A percentile compares a stretch with the other conserved stretches of the same genome.
Conservation (phyloP, 495 filamentous ascomycete species). For the Aspergillus bridgeri region DNA sequence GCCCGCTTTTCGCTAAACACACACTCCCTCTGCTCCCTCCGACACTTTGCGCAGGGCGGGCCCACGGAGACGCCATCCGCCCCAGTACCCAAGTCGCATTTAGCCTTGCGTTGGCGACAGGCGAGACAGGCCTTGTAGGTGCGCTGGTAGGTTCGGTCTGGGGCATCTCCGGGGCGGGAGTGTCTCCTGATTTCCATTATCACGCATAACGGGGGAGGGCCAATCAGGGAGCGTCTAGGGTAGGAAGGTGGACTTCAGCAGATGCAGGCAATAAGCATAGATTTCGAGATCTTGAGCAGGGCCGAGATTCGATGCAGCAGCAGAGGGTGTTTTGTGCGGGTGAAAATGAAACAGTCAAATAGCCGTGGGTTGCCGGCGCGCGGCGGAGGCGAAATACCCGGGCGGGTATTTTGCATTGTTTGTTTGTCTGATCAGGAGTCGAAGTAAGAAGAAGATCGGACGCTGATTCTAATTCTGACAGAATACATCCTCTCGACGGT, state of each 20-base stretch:
- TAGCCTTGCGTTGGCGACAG: constrained; percentile 48
- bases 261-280: background rate
- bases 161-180: constrained; percentile 23
- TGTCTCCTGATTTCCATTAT: constrained; percentile 40
- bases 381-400: background rate
- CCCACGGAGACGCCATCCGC: constrained; percentile 75
- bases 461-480: no score
- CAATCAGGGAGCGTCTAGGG: constrained; percentile 13
- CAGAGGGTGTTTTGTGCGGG: background rate
- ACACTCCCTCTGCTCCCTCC: constrained; percentile 86
- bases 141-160: constrained; percentile 42
- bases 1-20: constrained; percentile 79
- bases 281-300: constrained; percentile 3
- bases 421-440: no score
- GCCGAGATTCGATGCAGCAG: constrained; percentile 19
- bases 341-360: constrained; percentile 11
- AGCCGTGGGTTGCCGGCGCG: background rate
- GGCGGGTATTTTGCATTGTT: no score
- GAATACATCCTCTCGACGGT: no score
- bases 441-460: no score
- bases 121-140: constrained; percentile 50
- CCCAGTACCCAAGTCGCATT: constrained; percentile 53
- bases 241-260: background rate
- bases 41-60: constrained; percentile 89
- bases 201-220: constrained; percentile 10